Conservation (phyloP, 768 basidiomycete genomes). For the Lentinula boryana region DNA sequence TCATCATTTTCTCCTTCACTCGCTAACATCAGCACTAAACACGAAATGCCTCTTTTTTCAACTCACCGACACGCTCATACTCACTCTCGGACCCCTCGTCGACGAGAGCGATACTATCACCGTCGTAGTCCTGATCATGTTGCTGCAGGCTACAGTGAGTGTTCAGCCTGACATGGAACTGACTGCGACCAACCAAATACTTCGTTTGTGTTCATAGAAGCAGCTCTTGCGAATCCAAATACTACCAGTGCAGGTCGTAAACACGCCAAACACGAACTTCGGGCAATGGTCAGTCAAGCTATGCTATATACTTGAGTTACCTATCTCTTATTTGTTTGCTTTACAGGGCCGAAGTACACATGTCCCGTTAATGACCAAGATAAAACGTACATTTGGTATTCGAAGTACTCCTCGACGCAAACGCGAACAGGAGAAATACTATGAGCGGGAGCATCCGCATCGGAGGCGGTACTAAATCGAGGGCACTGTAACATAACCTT, state of each 20-base stretch:
- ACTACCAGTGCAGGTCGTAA: slow-evolving; percentile 38
- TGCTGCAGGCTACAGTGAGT: slow-evolving; percentile 44
- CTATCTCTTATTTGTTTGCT: slow-evolving; percentile 3
- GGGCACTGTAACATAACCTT: too few relatives aligned
- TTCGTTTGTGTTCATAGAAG: slow-evolving; percentile 22
- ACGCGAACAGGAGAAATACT: background rate
- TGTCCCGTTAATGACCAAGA: slow-evolving; percentile 44
- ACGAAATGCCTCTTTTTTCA: slow-evolving; percentile 15
- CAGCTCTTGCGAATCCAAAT: slow-evolving; percentile 45
- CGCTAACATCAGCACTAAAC: background rate
- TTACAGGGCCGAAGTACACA: slow-evolving; percentile 39
- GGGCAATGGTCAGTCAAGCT: slow-evolving; percentile 32
- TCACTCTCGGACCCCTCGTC: slow-evolving; percentile 5
- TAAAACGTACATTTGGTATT: slow-evolving; percentile 48
- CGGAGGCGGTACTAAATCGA: background rate
- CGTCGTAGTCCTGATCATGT: slow-evolving; percentile 37
- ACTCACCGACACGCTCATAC: slow-evolving; percentile 6
- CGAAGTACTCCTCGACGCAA: slow-evolving; percentile 33
- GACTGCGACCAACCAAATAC: background rate
- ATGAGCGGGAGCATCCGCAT: background rate
- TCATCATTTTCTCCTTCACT: too few relatives aligned
- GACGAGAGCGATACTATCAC: slow-evolving; percentile 21
- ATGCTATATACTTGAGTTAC: background rate
- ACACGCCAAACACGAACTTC: slow-evolving; percentile 40
- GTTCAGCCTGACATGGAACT: background rate